Base-by-base conservation (phyloP, 495 filamentous ascomycete genomes). In the Glonium stellatum region DNA sequence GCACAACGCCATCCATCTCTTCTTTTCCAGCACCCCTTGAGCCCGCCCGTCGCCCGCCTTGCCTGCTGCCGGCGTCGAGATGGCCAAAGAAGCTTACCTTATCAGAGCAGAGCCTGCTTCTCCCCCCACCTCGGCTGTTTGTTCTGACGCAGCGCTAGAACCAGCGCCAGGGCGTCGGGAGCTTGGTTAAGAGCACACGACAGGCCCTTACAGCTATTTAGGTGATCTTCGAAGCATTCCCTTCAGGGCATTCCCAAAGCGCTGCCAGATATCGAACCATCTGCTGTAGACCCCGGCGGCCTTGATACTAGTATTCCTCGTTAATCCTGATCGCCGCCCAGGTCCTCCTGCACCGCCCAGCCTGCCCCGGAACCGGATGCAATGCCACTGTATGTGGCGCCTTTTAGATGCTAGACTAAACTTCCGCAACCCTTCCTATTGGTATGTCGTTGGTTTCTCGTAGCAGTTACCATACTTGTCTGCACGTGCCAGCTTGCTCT, bases 181-280 rank as follows among this genome's bases (percentile, higher is more conserved):
- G 25, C 5, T 31, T 27, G 13, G 23, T 51, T 51, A 51, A 51
- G 48, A 51, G 48, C 48, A 51, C 48, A 51, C 48, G 48, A 51
- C 48, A 51, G 21, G 1, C 48, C 48, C 48, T 25, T 18, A 23
- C 48, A 23, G 21, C 18, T 51, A 51, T 51, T 25, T 22, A 51
- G 3, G 21, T 51, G 48, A 1, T 27, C 9, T 22, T 27, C 31
- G 5, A 15, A 51, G 19, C 39, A 44, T 31, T 48, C 21, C 13
- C 48, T 27, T 27, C 48, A 23, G 48, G 48, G 48, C 8, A 1
- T 27, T 25, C 39, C 39, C 18, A 44, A n/a, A n/a, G 39, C 39
- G 18, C 13, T 18, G 13, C 13, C 39, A 44, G 18, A 18, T 18
- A 44, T 44, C 39, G 10, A 4, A 13, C 12, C 12, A 11, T 11